Percentiles rank a stretch among this genome's conserved stretches.
Conservation (phyloP, 352 stramenopile species). For the Pythium coloratum region DNA sequence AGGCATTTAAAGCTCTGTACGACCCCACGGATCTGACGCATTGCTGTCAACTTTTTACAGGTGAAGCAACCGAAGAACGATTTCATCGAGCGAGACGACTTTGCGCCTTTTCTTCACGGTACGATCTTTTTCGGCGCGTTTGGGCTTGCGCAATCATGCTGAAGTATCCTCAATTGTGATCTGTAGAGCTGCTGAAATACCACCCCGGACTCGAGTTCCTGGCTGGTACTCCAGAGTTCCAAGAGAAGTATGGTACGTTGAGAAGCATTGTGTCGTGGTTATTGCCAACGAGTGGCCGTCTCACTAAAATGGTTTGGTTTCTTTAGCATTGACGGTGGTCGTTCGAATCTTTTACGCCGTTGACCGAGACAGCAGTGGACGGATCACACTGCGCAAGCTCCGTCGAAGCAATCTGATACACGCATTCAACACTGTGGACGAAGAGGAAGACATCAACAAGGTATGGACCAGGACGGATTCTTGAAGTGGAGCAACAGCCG, state of each 20-base stretch:
- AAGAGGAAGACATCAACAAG: conserved; percentile 99
- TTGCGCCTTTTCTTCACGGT: conserved; percentile 97
- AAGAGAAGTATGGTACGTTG: conserved; percentile 96
- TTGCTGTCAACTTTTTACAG: conserved; percentile 25
- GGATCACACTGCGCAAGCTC: conserved; percentile 94
- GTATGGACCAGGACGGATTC: conserved; percentile 39
- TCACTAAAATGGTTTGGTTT: neutral
- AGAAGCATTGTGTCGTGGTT: neutral
- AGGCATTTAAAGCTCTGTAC: too few species aligned
- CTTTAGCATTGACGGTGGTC: conserved; percentile 93
- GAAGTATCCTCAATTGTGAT: neutral
- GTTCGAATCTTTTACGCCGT: conserved; percentile 94
- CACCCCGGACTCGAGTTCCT: conserved; percentile 96
- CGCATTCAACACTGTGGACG: conserved; percentile 96
- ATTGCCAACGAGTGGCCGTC: neutral
- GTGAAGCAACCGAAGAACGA: conserved; percentile 93
- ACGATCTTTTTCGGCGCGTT: neutral
- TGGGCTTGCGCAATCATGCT: conserved; percentile 1
- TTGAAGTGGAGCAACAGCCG: neutral
- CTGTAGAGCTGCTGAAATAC: conserved; percentile 84
- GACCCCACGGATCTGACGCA: neutral
- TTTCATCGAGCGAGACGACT: conserved; percentile 94
- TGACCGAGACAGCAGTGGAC: conserved; percentile 93
- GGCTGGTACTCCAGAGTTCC: conserved; percentile 97
- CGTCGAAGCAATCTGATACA: conserved; percentile 93